Evolutionary conservation across 148 eudicot species (phyloP).

Genomic region (Dianthus caryophyllus): DNA sequence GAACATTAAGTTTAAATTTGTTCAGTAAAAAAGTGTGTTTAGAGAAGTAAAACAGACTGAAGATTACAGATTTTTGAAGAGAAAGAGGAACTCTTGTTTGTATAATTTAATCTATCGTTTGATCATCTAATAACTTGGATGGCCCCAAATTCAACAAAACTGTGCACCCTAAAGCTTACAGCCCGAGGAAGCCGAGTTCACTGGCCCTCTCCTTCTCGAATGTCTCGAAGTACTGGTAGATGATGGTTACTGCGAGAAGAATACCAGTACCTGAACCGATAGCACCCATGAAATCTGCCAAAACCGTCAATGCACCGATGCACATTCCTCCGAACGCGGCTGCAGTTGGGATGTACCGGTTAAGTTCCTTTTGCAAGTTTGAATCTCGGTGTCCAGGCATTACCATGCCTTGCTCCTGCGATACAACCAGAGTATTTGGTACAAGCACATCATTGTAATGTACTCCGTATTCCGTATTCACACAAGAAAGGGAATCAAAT

Average conservation of each 20-base stretch:
- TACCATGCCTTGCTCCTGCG: constrained; percentile 94
- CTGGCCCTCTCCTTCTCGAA: constrained; percentile 88
- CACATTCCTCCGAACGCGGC: constrained; percentile 90
- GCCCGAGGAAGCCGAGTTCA: constrained; percentile 82
- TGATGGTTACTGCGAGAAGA: constrained; percentile 74
- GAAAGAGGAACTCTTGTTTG: constrained; percentile 8
- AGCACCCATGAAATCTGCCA: constrained; percentile 96
- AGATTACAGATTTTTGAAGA: not conserved
- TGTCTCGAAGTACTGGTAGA: constrained; percentile 85
- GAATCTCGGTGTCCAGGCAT: constrained; percentile 87
- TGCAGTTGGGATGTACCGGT: constrained; percentile 82
- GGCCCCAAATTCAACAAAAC: constrained; percentile 8
- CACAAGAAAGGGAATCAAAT: not conserved
- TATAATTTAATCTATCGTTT: constrained; percentile 9
- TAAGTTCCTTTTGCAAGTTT: constrained; percentile 77
- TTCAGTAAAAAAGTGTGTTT: constrained; percentile 12
- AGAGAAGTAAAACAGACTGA: constrained; percentile 12
- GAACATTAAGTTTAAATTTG: constrained; percentile 12
- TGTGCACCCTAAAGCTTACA: constrained; percentile 36
- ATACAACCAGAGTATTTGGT: too few species aligned
- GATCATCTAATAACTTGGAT: constrained; percentile 8
- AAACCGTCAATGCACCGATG: constrained; percentile 74
- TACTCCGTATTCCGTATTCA: too few species aligned
- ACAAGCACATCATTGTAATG: too few species aligned
- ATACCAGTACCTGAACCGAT: constrained; percentile 91